Evolutionary conservation across 2,329 filamentous ascomycete genomes (phyloP), one percentile per base, ranked within the genome.

Genomic region (Chrysoporthe austroafricana): DNA sequence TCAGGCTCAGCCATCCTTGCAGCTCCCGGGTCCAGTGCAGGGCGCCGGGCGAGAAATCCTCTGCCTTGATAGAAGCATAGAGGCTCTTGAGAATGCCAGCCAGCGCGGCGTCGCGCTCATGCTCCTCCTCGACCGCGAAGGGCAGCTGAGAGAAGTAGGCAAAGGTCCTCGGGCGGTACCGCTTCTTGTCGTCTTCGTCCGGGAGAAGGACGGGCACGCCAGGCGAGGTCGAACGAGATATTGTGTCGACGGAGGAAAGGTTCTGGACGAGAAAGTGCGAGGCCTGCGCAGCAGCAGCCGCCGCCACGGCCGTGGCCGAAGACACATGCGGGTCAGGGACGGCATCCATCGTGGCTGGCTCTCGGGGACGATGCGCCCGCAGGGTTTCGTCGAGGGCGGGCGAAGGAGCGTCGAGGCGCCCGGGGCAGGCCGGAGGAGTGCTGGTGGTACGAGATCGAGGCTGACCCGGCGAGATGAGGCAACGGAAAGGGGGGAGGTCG

Each of bases 1-100:
- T 99, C 79, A 99, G 88, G 64, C 91, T 92, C 72, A 99, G 85
- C 96, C 96, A 99, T 79, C 91, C 93, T 76, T 94, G 89, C 60
- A 99, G 90, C 86, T 99, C 96, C 73, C 95, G 90, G 18, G 96
- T 97, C 96, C 96, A 99, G 80, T 99, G 95, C 70, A 97, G 85
- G 39, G 95, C 96, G 44, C 96, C 96, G 0, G 95, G 93, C 34
- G 91, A 90, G 79, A 98, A 98, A 79, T 99, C 96, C 72, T 97
- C 94, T 3, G 96, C 91, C 76, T 94, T 91, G 71, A 99, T 85
- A 67, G 95, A 88, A 73, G 97, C 92, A 78, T 97, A 98, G 42
- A 99, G 90, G 76, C 97, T 92, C 78, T 94, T 96, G 73, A 98
- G 85, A 73, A 97, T 98, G 77, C 94, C 93, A 58, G 91, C 86